phyloP scores from a whole-genome alignment of 2,329 filamentous ascomycete species.

The Alternaria angustiovoidea region DNA sequence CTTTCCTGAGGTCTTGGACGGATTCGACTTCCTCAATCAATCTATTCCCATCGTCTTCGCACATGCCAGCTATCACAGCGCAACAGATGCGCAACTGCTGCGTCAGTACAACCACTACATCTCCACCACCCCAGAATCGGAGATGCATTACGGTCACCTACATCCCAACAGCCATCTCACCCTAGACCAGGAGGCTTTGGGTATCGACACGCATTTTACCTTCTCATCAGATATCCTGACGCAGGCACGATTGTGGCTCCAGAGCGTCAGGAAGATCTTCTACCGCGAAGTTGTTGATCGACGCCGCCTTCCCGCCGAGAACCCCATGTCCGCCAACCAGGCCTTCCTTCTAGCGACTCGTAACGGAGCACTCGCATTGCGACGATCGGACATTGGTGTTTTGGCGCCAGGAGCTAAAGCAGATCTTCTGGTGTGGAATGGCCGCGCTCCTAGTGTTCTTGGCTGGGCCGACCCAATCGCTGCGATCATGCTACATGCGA shows the following conservation, averaged over 20 bases:
- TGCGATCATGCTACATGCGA: constrained; percentile 64
- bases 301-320: constrained; percentile 57
- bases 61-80: constrained; percentile 59
- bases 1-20: constrained; percentile 39
- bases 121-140: constrained; percentile 66
- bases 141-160: constrained; percentile 66
- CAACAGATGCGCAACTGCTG: constrained; percentile 53
- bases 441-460: constrained; percentile 58
- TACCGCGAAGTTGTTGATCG: constrained; percentile 52
- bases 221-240: constrained; percentile 57
- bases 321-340: constrained; percentile 63
- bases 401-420: constrained; percentile 61
- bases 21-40: constrained; percentile 49
- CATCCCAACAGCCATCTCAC: constrained; percentile 56
- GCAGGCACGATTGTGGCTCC: constrained; percentile 65
- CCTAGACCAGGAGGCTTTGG: constrained; percentile 62
- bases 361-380: constrained; percentile 61
- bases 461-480: constrained; percentile 66
- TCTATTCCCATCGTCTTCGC: constrained; percentile 62
- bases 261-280: constrained; percentile 53
- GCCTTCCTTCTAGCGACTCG: constrained; percentile 65
- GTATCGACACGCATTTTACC: constrained; percentile 64
- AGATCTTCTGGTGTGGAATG: constrained; percentile 63
- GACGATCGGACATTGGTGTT: constrained; percentile 61
- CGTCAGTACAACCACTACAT: constrained; percentile 62